Evolutionary conservation across 257 asterid species (phyloP).

Genomic region (Henckelia pumila): DNA sequence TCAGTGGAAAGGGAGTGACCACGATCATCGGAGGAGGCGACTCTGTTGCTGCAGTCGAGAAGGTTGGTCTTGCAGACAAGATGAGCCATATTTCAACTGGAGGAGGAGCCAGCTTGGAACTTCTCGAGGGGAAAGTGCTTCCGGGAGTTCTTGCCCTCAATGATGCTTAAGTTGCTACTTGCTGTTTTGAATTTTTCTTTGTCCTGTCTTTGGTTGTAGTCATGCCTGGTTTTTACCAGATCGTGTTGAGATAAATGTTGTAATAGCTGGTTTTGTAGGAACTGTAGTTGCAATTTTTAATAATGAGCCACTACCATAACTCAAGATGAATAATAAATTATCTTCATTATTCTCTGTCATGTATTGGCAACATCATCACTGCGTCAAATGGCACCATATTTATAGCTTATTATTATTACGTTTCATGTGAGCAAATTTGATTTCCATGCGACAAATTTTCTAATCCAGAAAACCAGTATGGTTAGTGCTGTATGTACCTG

Average conservation of each 20-base stretch:
- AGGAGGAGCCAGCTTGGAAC: conserved; percentile 95
- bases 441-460: too few species aligned
- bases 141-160: conserved; percentile 85
- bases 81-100: conserved; percentile 97
- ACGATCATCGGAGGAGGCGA: conserved; percentile 91
- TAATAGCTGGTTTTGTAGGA: conserved; percentile 29
- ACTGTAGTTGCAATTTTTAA: conserved; percentile 26
- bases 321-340: conserved; percentile 18
- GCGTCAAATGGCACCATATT: neutral
- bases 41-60: conserved; percentile 95
- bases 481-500: too few species aligned
- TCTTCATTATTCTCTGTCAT: conserved; percentile 9
- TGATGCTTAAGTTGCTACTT: conserved; percentile 43
- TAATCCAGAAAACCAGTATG: too few species aligned
- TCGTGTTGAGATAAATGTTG: conserved; percentile 21
- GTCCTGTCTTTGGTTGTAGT: neutral
- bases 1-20: conserved; percentile 89
- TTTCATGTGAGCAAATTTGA: too few species aligned
- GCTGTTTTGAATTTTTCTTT: conserved; percentile 5
- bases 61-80: conserved; percentile 85
- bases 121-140: conserved; percentile 78
- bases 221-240: conserved; percentile 12
- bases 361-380: neutral
- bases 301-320: conserved; percentile 30
- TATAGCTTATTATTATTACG: neutral